These are phyloP conservation scores for Gastrodia elata DNA, from an alignment of 106 monocot genomes.

Conservation along the genomic window DNA sequence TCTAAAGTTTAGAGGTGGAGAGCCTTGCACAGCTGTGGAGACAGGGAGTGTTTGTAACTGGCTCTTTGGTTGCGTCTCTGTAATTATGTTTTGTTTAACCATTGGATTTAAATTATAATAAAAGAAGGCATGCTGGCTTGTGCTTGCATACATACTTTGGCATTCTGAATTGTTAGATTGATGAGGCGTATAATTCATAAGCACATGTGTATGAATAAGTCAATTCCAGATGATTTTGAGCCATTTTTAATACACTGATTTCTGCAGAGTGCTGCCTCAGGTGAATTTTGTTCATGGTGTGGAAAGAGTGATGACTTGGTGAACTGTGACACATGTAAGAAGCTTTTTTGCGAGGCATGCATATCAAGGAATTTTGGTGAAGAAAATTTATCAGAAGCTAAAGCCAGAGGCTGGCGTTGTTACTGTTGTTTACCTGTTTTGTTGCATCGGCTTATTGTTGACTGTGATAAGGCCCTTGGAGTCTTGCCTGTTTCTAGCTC, in stretches of 20 bases:
- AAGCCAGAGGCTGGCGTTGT: constrained; percentile 60
- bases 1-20: no score
- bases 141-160: not conserved
- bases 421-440: constrained; percentile 63
- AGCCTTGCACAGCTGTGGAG: not conserved
- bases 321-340: constrained; percentile 54
- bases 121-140: not conserved
- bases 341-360: constrained; percentile 60
- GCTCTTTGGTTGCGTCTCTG: not conserved
- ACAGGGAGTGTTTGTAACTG: not conserved
- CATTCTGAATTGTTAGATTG: not conserved
- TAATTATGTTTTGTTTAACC: not conserved
- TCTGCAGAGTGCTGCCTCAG: constrained; percentile 30
- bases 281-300: constrained; percentile 74
- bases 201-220: not conserved
- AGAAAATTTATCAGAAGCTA: constrained; percentile 36
- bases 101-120: not conserved
- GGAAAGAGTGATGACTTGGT: constrained; percentile 40
- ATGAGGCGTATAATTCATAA: not conserved
- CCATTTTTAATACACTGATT: constrained; percentile 2
- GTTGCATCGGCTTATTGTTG: constrained; percentile 35
- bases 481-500: constrained; percentile 26
- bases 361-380: constrained; percentile 74
- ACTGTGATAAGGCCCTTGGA: constrained; percentile 47
- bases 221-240: not conserved